phyloP scores from a whole-genome alignment of 441 rosid species.

The Pelargonium exstipulatum region DNA sequence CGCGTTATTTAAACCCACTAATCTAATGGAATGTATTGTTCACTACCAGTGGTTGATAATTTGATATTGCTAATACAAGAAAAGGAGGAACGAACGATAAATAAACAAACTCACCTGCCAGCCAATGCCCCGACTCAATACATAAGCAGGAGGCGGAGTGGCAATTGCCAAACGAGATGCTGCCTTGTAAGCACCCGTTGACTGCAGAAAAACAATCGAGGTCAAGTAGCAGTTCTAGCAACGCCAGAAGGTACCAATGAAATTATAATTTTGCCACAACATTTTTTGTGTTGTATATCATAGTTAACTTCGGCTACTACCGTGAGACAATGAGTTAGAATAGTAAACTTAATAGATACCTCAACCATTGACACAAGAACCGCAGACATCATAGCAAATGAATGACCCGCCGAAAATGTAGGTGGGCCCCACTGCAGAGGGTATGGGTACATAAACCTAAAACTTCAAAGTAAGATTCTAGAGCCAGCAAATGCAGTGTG shows the following conservation, averaged over 20 bases:
- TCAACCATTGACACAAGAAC: conserved; percentile 70
- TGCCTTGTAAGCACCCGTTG: conserved; percentile 68
- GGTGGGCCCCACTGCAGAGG: conserved; percentile 86
- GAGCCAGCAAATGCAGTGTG: not conserved
- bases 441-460: conserved; percentile 66
- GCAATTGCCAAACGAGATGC: conserved; percentile 76
- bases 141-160: conserved; percentile 73
- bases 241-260: not conserved
- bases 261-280: not conserved
- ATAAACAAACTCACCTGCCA: conserved; percentile 51
- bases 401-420: conserved; percentile 68
- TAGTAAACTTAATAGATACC: conserved; percentile 28
- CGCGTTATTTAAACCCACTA: no score
- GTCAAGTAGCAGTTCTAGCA: conserved; percentile 3
- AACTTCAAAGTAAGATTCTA: conserved; percentile 15
- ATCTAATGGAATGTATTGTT: no score
- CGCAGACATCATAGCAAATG: conserved; percentile 70
- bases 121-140: conserved; percentile 66
- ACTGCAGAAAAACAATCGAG: conserved; percentile 33
- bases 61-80: not conserved
- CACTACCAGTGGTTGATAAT: not conserved
- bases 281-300: not conserved
- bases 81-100: not conserved
- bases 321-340: not conserved
- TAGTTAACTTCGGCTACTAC: not conserved